phyloP scores from a whole-genome alignment of 2,329 filamentous ascomycete species.

The Teratosphaeria pseudoeucalypti region DNA sequence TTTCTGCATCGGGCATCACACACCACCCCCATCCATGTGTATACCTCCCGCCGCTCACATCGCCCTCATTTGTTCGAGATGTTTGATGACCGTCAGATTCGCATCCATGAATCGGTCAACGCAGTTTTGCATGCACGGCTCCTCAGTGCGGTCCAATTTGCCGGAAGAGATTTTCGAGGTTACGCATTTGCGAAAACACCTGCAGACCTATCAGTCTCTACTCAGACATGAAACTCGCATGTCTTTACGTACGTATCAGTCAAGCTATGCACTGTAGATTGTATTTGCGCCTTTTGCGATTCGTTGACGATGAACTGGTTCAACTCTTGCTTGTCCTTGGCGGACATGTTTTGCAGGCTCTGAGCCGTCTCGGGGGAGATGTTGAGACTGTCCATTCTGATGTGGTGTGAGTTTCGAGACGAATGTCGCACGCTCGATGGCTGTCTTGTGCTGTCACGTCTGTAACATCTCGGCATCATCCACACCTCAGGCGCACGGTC shows the following conservation, averaged over 20 bases:
- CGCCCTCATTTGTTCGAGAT: conserved; percentile 55
- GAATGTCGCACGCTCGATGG: neutral
- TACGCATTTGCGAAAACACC: conserved; percentile 94
- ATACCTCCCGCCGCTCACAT: neutral
- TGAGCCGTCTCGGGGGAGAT: conserved; percentile 17
- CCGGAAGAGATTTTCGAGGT: conserved; percentile 60
- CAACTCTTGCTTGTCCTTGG: conserved; percentile 50
- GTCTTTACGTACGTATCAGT: conserved; percentile 10
- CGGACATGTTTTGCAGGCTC: conserved; percentile 18
- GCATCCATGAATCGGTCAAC: conserved; percentile 90
- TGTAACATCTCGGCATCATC: neutral
- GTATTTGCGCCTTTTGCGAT: conserved; percentile 64
- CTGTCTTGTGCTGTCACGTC: neutral
- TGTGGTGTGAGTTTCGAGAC: neutral
- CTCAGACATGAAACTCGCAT: conserved; percentile 39
- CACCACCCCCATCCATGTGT: neutral
- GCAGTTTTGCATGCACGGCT: conserved; percentile 80
- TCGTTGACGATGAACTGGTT: conserved; percentile 58
- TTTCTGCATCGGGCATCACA: neutral
- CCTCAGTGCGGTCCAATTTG: conserved; percentile 66
- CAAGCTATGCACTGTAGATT: conserved; percentile 28
- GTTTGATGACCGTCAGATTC: conserved; percentile 72
- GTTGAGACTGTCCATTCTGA: conserved; percentile 18
- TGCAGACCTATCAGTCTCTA: conserved; percentile 38
- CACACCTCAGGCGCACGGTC: neutral